Evolutionary conservation across 2,329 filamentous ascomycete genomes (phyloP).

Genomic region (Epichloe scottii): DNA sequence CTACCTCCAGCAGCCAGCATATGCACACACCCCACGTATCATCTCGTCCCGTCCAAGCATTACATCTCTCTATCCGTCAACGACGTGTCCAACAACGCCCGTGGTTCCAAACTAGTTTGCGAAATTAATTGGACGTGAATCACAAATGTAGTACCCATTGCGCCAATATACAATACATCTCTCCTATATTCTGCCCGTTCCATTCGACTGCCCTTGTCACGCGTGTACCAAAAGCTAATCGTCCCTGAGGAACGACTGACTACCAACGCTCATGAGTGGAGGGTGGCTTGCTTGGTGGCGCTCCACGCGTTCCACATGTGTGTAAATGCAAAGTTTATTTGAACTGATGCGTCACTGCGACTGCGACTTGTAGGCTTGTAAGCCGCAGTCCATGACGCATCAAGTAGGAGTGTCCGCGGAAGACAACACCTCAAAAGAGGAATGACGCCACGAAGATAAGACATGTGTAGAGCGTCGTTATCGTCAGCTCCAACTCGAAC

Average conservation of each 20-base stretch:
- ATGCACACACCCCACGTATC: neutral
- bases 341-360: neutral
- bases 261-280: neutral
- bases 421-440: conserved; percentile 10
- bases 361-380: neutral
- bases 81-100: neutral
- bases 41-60: neutral
- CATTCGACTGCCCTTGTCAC: neutral
- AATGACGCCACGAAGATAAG: conserved; percentile 35
- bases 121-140: neutral
- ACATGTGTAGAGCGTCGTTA: conserved; percentile 36
- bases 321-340: neutral
- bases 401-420: neutral
- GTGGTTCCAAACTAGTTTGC: neutral
- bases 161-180: conserved; percentile 1
- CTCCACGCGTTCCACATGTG: neutral
- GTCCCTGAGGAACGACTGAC: neutral
- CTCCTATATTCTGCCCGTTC: neutral
- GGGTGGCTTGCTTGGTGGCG: neutral
- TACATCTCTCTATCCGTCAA: neutral
- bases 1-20: neutral
- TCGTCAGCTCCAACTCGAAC: conserved; percentile 43
- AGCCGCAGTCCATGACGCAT: too few species aligned
- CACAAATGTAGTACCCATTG: neutral
- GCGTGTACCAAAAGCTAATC: neutral